Conservation (phyloP, 345 rosid species). For the Moringa oleifera region DNA sequence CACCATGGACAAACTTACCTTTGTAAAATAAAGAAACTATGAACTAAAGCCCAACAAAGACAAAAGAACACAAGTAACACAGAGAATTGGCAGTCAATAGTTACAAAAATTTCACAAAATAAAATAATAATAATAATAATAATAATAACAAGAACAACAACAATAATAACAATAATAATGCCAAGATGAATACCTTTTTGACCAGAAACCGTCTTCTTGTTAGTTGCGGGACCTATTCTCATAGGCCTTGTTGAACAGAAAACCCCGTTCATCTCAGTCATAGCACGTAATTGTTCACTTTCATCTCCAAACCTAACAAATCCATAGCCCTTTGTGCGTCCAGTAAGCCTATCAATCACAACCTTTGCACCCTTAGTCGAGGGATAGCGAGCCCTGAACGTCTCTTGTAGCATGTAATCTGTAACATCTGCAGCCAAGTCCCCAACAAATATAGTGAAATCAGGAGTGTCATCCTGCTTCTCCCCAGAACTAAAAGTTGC, state of each 20-base stretch:
- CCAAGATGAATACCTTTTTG: conserved; percentile 51
- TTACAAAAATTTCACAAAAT: background rate
- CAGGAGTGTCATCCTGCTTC: conserved; percentile 74
- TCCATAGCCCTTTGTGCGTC: conserved; percentile 85
- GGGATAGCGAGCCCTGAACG: conserved; percentile 60
- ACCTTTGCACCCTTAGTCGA: conserved; percentile 85
- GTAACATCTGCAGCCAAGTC: conserved; percentile 96
- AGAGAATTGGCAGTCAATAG: background rate
- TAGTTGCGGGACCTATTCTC: conserved; percentile 82
- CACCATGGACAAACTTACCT: conserved; percentile 6
- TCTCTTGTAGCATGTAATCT: conserved; percentile 78
- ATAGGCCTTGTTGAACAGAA: conserved; percentile 89
- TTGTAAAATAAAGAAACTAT: background rate
- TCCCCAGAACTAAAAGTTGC: conserved; percentile 72
- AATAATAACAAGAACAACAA: background rate
- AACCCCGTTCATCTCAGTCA: conserved; percentile 88
- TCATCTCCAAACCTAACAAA: conserved; percentile 88
- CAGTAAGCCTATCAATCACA: conserved; percentile 84
- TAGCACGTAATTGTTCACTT: conserved; percentile 73
- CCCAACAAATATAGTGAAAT: conserved; percentile 78
- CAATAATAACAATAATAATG: background rate
- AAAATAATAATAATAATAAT: background rate
- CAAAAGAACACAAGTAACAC: background rate
- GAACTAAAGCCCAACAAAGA: background rate
- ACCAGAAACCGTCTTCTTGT: conserved; percentile 50